These are phyloP conservation scores for Rhodamnia rubescens DNA, from an alignment of 345 rosid genomes.

Conservation along the genomic window DNA sequence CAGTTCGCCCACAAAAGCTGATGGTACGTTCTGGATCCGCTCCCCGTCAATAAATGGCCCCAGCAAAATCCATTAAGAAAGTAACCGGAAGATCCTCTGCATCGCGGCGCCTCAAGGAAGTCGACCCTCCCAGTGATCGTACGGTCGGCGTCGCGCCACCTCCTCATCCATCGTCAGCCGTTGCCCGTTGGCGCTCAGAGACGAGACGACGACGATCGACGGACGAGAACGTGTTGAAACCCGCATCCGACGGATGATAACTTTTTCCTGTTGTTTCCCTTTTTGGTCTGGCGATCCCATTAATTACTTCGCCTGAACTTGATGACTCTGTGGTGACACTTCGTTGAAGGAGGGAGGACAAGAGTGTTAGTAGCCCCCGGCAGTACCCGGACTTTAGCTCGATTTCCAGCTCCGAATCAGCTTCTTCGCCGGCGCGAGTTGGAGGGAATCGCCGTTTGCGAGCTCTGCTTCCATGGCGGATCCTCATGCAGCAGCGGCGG, in stretches of 20 bases:
- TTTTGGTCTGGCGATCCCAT: background rate
- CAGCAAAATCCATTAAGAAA: background rate
- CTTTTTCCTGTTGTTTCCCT: too few relatives aligned
- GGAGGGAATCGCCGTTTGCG: background rate
- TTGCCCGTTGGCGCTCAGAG: background rate
- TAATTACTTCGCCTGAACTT: background rate
- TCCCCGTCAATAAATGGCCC: background rate
- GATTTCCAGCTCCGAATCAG: too few relatives aligned
- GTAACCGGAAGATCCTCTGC: background rate
- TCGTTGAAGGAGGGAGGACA: background rate
- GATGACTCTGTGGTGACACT: background rate
- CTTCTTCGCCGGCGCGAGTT: background rate
- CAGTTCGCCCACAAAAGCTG: background rate
- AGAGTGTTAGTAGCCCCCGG: background rate
- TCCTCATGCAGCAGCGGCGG: conserved; percentile 9
- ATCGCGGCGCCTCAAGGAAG: background rate
- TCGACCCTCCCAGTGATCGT: background rate
- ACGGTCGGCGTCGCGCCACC: background rate
- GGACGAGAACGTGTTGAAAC: background rate
- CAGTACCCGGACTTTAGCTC: background rate
- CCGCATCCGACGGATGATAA: background rate
- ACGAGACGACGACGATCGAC: background rate
- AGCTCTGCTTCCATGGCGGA: conserved; percentile 17
- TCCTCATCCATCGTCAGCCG: background rate
- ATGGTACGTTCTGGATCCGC: background rate